phyloP scores from a whole-genome alignment of 179 eudicot species.

The Actinidia arguta region DNA sequence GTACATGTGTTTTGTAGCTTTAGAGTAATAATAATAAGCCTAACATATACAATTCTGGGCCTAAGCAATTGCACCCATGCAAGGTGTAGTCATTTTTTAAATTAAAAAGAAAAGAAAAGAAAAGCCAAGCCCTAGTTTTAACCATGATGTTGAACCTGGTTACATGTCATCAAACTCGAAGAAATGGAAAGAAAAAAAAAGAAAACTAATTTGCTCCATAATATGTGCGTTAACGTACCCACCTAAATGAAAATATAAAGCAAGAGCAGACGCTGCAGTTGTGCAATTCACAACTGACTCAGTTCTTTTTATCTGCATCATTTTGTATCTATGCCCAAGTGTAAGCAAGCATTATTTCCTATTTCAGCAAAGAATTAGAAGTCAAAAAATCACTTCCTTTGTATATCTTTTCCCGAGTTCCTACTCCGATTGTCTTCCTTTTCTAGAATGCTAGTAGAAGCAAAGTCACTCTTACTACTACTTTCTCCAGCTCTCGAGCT shows the following conservation, averaged over 20 bases:
- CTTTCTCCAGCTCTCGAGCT: conserved; percentile 31
- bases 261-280: not conserved
- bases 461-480: conserved; percentile 6
- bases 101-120: too few relatives aligned
- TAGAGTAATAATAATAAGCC: too few relatives aligned
- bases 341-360: not conserved
- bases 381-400: conserved; percentile 9
- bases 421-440: not conserved
- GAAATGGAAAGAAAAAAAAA: too few relatives aligned
- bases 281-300: not conserved
- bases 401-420: not conserved
- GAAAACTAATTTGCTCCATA: too few relatives aligned
- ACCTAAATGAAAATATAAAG: conserved; percentile 1
- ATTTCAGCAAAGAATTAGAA: not conserved
- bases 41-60: too few relatives aligned
- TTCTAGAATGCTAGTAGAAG: conserved; percentile 6
- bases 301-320: not conserved
- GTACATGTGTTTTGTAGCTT: too few relatives aligned
- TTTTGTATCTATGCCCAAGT: not conserved
- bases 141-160: too few relatives aligned
- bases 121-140: too few relatives aligned
- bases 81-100: too few relatives aligned
- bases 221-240: too few relatives aligned
- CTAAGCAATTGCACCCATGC: too few relatives aligned
- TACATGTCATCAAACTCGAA: too few relatives aligned